Base-by-base conservation (phyloP, 2,329 filamentous ascomycete species). In the Trichoderma sp. region DNA sequence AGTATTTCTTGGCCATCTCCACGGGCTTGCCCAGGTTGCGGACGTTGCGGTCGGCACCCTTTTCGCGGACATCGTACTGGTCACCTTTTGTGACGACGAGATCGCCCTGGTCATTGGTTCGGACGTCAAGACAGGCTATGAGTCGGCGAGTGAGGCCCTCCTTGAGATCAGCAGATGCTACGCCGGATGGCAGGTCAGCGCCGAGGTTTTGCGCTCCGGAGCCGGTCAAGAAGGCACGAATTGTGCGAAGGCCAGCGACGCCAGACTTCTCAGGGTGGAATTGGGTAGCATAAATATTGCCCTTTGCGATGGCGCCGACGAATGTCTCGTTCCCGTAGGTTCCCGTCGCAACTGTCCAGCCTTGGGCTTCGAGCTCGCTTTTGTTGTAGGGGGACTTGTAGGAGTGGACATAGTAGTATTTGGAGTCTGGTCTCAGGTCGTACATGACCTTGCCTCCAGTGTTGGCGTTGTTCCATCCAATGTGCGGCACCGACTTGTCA, bases 241-340 rank as follows among this genome's bases (percentile, higher is more conserved):
- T 75, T 1, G 96, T 90, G 34, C 93, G 86, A 70, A 98, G 81
- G 12, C 95, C 95, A 3, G 95, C 94, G 19, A 90, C 89, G 64
- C 95, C 95, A 76, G 92, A 97, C 84, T 99, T 99, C 77, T 99
- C 95, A 0, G 95, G 95, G 81, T 99, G 95, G 78, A 99, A 99
- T 75, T 99, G 95, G 3, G 95, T 97, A 3, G 91, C 94, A 68
- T 97, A 88, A 25, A 98, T 81, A 78, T 97, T 97, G 22, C 88
- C 91, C 74, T 89, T 91, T 35, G 92, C 92, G 48, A 99, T 86
- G 19, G 94, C 95, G 56, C 95, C 95, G 12, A 98, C 89, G 76
- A 99, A 99, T 42, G 91, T 90, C 81, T 99, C 93, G 15, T 86
- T 83, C 35, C 94, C 94, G 78, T 99, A 99, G 17, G 87, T 89